A percentile compares a stretch with the other conserved stretches of the same genome.
Conservation (phyloP, 1,284 basidiomycete genomes). For the Microbotryum scabiosae region DNA sequence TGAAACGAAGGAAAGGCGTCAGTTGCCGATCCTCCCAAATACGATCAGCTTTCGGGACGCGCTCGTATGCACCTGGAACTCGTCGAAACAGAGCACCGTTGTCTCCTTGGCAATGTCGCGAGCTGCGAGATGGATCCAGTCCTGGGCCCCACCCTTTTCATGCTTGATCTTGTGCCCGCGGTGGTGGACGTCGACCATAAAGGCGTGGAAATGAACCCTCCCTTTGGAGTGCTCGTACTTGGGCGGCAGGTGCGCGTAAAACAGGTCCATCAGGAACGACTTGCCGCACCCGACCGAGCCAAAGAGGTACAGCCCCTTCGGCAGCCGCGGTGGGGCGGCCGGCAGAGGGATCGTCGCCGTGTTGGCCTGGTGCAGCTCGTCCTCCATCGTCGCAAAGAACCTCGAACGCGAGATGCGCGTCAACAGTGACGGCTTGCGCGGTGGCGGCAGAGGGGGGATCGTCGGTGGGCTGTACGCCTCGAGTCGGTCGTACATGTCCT, state of each 20-base stretch:
- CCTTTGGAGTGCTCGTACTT: constrained; percentile 59
- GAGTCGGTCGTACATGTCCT: constrained; percentile 68
- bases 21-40: not conserved
- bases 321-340: constrained; percentile 59
- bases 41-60: not conserved
- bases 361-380: constrained; percentile 25
- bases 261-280: constrained; percentile 99
- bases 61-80: constrained; percentile 69
- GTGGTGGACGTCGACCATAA: constrained; percentile 98
- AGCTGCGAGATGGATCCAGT: constrained; percentile 82
- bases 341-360: constrained; percentile 27
- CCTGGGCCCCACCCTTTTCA: constrained; percentile 58
- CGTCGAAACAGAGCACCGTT: constrained; percentile 88
- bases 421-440: constrained; percentile 12
- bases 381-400: constrained; percentile 26
- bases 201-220: constrained; percentile 94
- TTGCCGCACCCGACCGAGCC: constrained; percentile 96
- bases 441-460: constrained; percentile 38
- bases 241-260: constrained; percentile 78
- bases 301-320: constrained; percentile 90
- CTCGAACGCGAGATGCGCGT: constrained; percentile 41
- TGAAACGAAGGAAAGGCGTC: not conserved
- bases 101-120: constrained; percentile 78
- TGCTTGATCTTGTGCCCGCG: constrained; percentile 70
- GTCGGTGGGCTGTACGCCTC: constrained; percentile 61